These are phyloP conservation scores for Claviceps digitariae DNA, from an alignment of 2,329 filamentous ascomycete genomes.

Conservation along the genomic window DNA sequence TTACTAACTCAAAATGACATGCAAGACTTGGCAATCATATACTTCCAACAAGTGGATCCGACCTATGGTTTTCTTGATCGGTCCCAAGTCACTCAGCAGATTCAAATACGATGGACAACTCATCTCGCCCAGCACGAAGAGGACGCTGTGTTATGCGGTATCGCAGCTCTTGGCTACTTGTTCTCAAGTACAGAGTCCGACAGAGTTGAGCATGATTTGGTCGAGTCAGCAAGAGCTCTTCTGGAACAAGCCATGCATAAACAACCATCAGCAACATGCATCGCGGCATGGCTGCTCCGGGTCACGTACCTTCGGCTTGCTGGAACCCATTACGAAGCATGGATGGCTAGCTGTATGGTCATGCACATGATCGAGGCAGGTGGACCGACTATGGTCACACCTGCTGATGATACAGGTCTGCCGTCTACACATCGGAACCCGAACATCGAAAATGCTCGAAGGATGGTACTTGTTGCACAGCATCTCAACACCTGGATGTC, in stretches of 20 bases:
- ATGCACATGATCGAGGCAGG: conserved; percentile 46
- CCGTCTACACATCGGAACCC: conserved; percentile 7
- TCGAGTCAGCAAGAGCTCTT: conserved; percentile 16
- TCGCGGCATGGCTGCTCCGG: conserved; percentile 39
- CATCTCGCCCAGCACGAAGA: conserved; percentile 17
- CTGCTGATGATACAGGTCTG: conserved; percentile 13
- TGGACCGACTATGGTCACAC: conserved; percentile 28
- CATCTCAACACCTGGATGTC: conserved; percentile 47
- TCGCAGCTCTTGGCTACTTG: conserved; percentile 39
- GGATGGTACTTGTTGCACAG: conserved; percentile 36
- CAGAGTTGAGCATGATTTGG: conserved; percentile 28
- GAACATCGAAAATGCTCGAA: conserved; percentile 25
- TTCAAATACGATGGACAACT: conserved; percentile 21
- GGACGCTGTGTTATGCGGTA: conserved; percentile 37
- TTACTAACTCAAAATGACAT: conserved; percentile 16
- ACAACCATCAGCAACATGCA: conserved; percentile 12
- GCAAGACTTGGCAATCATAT: conserved; percentile 28
- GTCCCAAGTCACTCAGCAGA: conserved; percentile 16
- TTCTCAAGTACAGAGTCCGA: conserved; percentile 32
- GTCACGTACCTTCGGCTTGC: conserved; percentile 39
- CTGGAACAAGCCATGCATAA: not conserved
- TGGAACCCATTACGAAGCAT: conserved; percentile 37
- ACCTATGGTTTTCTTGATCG: conserved; percentile 36
- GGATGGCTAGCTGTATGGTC: conserved; percentile 42
- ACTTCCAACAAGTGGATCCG: conserved; percentile 38